Conservation (phyloP, 768 basidiomycete genomes). For the Butyriboletus loyo region DNA sequence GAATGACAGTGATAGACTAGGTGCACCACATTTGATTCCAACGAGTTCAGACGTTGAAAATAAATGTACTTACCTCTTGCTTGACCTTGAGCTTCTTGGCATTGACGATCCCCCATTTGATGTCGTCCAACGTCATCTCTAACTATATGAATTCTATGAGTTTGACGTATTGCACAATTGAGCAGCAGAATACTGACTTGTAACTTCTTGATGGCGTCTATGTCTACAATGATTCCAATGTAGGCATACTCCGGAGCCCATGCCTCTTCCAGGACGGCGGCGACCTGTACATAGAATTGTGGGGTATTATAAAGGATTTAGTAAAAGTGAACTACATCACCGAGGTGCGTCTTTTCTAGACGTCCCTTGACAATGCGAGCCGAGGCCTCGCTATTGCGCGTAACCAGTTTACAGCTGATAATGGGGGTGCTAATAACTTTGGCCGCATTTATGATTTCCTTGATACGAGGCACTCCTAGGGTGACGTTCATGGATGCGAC, state of each 20-base stretch:
- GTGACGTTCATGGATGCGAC: conserved; percentile 99
- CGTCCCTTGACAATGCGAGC: conserved; percentile 97
- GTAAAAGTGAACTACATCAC: conserved; percentile 62
- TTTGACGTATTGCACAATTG: not conserved
- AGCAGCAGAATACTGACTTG: conserved; percentile 50
- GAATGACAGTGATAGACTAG: conserved; percentile 74
- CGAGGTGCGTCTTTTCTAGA: conserved; percentile 89
- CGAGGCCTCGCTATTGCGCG: conserved; percentile 82
- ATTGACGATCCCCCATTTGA: conserved; percentile 86
- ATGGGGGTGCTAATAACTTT: conserved; percentile 96
- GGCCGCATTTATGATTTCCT: conserved; percentile 99
- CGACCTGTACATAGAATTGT: conserved; percentile 53
- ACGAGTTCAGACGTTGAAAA: not conserved
- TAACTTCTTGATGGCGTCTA: conserved; percentile 81
- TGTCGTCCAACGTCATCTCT: conserved; percentile 87
- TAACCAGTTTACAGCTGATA: conserved; percentile 93
- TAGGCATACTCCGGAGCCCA: conserved; percentile 94
- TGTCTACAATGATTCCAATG: conserved; percentile 89
- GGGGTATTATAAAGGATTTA: not conserved
- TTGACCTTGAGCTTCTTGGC: conserved; percentile 92
- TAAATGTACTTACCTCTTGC: conserved; percentile 54
- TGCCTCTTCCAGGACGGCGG: conserved; percentile 90
- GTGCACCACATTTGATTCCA: not conserved
- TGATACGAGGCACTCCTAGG: conserved; percentile 98
- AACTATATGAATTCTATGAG: conserved; percentile 46